Percentiles rank a stretch among this genome's conserved stretches.
Conservation (phyloP, 352 stramenopile species). For the Globisporangium yorkense region DNA sequence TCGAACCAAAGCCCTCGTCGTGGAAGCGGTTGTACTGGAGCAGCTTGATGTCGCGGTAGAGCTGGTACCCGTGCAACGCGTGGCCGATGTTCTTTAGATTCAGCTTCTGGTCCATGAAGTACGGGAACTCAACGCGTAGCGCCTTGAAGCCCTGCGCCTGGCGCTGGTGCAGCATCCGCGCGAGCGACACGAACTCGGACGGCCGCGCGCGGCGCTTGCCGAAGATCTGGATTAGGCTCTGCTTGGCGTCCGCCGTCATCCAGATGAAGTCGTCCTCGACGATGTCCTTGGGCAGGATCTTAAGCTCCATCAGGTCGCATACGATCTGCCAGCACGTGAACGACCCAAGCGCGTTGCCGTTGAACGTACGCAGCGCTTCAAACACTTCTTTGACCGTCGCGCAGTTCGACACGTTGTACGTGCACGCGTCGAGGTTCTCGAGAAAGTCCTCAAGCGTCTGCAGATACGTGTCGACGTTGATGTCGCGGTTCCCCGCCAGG, state of each 20-base stretch:
- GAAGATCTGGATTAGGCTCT: constrained; percentile 81
- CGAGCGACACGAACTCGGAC: constrained; percentile 60
- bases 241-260: constrained; percentile 70
- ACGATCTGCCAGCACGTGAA: constrained; percentile 86
- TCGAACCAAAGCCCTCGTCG: constrained; percentile 56
- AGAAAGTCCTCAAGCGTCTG: constrained; percentile 68
- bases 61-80: constrained; percentile 71
- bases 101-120: constrained; percentile 74
- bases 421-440: constrained; percentile 51
- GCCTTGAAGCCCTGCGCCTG: constrained; percentile 77
- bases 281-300: constrained; percentile 53
- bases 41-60: constrained; percentile 84
- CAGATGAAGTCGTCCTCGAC: constrained; percentile 70
- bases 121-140: constrained; percentile 75
- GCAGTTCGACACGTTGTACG: constrained; percentile 47
- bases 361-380: constrained; percentile 55
- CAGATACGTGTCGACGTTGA: constrained; percentile 50
- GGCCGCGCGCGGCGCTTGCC: constrained; percentile 67
- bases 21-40: constrained; percentile 63
- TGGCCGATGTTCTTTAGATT: constrained; percentile 82
- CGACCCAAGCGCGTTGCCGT: constrained; percentile 67
- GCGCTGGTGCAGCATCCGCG: constrained; percentile 63
- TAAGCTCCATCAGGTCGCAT: constrained; percentile 72
- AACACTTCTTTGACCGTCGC: constrained; percentile 50
- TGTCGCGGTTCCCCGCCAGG: constrained; percentile 51